Evolutionary conservation across 2,329 filamentous ascomycete species (phyloP), one percentile per base, ranked within the genome.

Genomic region (Pseudogymnoascus sp.): DNA sequence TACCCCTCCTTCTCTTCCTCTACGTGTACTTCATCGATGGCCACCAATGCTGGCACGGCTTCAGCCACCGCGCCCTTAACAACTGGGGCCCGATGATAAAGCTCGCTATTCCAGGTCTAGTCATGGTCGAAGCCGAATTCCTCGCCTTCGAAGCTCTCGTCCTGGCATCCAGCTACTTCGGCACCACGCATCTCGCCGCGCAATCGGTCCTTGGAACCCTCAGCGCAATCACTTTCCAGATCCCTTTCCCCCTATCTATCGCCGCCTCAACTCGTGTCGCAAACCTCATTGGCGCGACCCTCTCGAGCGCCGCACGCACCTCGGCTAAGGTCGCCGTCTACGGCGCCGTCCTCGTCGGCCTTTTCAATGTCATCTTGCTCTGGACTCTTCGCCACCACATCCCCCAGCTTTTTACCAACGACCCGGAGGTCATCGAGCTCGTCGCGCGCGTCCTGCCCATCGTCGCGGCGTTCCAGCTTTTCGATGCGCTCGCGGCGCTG

Each of bases 61-160:
- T 93, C 73, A 87, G 85, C n/a, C 79, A 76, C 64, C 83, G 84
- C 40, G 88, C 88, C 0, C 80, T 92, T 61, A 77, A 78, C 35
- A 93, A 93, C 72, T 95, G 90, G 90, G 80, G 81, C 1, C 88
- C 88, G 7, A 96, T 96, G 93, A 84, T 97, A 70, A 85, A 86
- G 59, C 87, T 97, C 38, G 91, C 93, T 0, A 78, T 97, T 11
- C 93, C 93, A 0, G 93, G 93, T 1, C 86, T 97, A 73, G 79
- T 96, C 67, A 97, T 97, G 93, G 89, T 97, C 1, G 87, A 96
- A 74, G 92, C 93, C 4, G 93, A 97, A 74, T 96, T 90, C 77
- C 82, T 97, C 10, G 92, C 93, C 6, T 97, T 97, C 74, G 93
- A 97, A 74, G 86, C 96, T 59, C 80, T 96, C 66, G 96, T 92